Evolutionary conservation across 352 stramenopile genomes (phyloP), one percentile per base, ranked within the genome.

Genomic region (Plasmopara muralis): DNA sequence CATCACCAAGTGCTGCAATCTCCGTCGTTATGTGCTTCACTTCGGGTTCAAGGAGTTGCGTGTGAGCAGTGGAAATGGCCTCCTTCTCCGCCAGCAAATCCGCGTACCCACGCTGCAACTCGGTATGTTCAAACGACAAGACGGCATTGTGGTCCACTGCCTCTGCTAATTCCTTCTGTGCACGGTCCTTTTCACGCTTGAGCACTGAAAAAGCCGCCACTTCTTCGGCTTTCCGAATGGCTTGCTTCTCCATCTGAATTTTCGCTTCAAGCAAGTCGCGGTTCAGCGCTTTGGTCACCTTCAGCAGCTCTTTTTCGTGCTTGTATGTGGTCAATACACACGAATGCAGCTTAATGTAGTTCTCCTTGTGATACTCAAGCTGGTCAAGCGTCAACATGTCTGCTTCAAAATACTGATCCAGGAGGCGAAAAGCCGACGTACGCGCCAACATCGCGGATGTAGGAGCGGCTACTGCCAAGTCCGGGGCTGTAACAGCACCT

Each of bases 191-290:
- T 9, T 92, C 78, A 29, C 87, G 86, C 41, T 95, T 81, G 5
- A 95, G 61, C 0, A 70, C 79, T 20, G 75, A 69, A 50, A 86
- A 82, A 15, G 75, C 72, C 15, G 81, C 74, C 28, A 91, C 70
- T 46, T 93, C 77, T 57, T 93, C 81, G 5, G 80, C 70, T 44
- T 89, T 91, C 28, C 79, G 83, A 46, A 93, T 93, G 43, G 74
- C 72, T 61, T 93, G 79, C 70, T 95, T 92, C 58, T 93, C 84
- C 18, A 89, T 72, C 20, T 73, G 66, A 68, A 95, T 95, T 60
- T 93, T 92, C 57, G 94, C 77, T 9, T 62, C 75, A 16, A 96
- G 62, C 14, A 96, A 66, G 31, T 93, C 83, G 53, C 72, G 80
- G 60, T 93, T 93, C 35, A 94, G 77, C 38, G 76, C 56, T 57